These are phyloP conservation scores for Filosporella fistucella DNA, from an alignment of 495 filamentous ascomycete genomes.

Conservation along the genomic window DNA sequence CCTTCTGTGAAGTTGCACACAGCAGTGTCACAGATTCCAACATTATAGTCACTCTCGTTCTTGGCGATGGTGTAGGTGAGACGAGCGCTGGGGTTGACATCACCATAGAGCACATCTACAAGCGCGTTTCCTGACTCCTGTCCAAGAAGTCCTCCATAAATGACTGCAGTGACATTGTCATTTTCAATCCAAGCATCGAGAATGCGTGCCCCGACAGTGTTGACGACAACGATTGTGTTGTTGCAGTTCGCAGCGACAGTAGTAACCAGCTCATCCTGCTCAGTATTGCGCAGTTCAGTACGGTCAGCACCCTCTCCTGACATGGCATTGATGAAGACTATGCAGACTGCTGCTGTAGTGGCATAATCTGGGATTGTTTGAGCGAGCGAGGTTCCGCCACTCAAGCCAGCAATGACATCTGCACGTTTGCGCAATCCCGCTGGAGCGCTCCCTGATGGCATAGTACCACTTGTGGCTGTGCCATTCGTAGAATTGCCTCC, in stretches of 20 bases:
- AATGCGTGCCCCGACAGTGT: conserved; percentile 61
- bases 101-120: conserved; percentile 53
- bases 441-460: background rate
- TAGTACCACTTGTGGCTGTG: background rate
- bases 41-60: conserved; percentile 52
- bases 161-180: conserved; percentile 56
- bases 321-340: conserved; percentile 85
- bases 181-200: conserved; percentile 54
- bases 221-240: conserved; percentile 60
- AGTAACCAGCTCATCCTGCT: conserved; percentile 58
- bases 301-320: conserved; percentile 84
- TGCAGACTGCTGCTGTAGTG: conserved; percentile 60
- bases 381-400: conserved; percentile 57
- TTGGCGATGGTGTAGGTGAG: conserved; percentile 68
- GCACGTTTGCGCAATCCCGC: background rate
- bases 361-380: conserved; percentile 54
- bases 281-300: conserved; percentile 79
- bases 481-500: background rate
- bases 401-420: background rate
- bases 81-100: conserved; percentile 53
- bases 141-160: conserved; percentile 55
- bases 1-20: conserved; percentile 52
- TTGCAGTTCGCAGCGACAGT: conserved; percentile 49
- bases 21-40: conserved; percentile 21
- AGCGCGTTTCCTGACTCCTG: conserved; percentile 54